These are phyloP conservation scores for Leishmania tropica DNA, from an alignment of 208 protist species.

Conservation along the genomic window DNA sequence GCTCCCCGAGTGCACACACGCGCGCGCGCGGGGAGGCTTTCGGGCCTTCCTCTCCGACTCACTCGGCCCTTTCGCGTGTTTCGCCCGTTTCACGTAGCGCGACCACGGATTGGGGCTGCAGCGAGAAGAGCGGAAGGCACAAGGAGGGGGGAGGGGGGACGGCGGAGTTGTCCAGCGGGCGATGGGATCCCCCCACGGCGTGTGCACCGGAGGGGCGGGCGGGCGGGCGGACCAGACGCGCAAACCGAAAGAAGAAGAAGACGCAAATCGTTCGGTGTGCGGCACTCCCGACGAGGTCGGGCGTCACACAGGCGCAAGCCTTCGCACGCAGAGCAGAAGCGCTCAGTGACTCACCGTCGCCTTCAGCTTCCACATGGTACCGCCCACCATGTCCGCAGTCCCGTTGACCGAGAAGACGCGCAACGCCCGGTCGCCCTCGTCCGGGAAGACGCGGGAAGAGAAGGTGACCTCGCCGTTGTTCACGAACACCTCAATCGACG, in stretches of 20 bases:
- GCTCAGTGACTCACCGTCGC: constrained; percentile 13
- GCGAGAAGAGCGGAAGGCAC: neutral
- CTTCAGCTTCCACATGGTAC: constrained; percentile 46
- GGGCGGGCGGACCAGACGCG: neutral
- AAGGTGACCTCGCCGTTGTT: constrained; percentile 48
- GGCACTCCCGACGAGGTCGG: neutral
- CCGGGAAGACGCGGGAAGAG: constrained; percentile 51
- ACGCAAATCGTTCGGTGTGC: neutral
- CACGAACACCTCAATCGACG: constrained; percentile 64
- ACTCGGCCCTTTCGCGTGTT: too few relatives aligned
- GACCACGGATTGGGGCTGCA: neutral
- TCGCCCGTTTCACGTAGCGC: neutral
- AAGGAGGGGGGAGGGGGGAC: neutral
- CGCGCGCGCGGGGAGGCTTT: neutral
- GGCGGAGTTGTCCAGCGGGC: neutral
- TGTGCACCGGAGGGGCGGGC: neutral
- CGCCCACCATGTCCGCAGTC: constrained; percentile 26
- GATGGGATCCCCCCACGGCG: neutral
- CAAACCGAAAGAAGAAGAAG: too few relatives aligned
- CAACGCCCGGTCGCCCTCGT: constrained; percentile 35
- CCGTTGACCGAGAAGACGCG: constrained; percentile 50
- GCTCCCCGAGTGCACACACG: neutral
- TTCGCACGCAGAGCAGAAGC: neutral
- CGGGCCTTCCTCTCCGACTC: neutral
- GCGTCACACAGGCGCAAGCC: neutral